Conservation (phyloP, 2,329 filamentous ascomycete genomes). For the Zasmidium cellare region DNA sequence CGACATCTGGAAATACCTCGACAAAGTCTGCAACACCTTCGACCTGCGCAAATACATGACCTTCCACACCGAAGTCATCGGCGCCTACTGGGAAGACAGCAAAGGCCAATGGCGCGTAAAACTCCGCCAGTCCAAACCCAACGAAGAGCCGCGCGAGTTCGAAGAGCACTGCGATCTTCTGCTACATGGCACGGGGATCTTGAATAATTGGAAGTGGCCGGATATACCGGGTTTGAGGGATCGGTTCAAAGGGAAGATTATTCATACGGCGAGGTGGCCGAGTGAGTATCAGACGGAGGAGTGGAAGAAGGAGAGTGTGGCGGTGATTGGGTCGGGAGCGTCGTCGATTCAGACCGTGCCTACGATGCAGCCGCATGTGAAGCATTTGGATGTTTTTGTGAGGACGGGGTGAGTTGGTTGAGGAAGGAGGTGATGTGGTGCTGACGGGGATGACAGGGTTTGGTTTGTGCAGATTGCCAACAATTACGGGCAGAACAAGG, state of each 20-base stretch:
- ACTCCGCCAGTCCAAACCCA: conserved; percentile 41
- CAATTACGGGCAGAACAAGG: conserved; percentile 47
- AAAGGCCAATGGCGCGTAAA: conserved; percentile 53
- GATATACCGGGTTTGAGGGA: conserved; percentile 43
- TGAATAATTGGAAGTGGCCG: conserved; percentile 34
- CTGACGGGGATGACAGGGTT: conserved; percentile 3
- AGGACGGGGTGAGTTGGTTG: conserved; percentile 44
- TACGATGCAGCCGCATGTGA: conserved; percentile 47
- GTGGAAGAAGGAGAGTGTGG: conserved; percentile 45
- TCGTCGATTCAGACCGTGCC: conserved; percentile 49
- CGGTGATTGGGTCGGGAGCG: conserved; percentile 48
- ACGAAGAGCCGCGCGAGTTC: conserved; percentile 38
- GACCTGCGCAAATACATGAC: conserved; percentile 54
- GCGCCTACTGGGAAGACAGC: conserved; percentile 52
- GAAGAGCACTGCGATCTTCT: conserved; percentile 47
- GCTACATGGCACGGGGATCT: conserved; percentile 45
- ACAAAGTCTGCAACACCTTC: conserved; percentile 51
- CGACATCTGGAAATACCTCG: conserved; percentile 51
- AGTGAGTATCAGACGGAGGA: conserved; percentile 46
- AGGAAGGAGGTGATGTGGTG: neutral
- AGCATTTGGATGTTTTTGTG: conserved; percentile 50
- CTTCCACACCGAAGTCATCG: conserved; percentile 50
- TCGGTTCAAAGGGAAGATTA: conserved; percentile 45
- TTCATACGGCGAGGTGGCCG: conserved; percentile 50
- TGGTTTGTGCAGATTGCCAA: conserved; percentile 47